phyloP scores from a whole-genome alignment of 2,329 filamentous ascomycete species.

The Venturia nashicola region DNA sequence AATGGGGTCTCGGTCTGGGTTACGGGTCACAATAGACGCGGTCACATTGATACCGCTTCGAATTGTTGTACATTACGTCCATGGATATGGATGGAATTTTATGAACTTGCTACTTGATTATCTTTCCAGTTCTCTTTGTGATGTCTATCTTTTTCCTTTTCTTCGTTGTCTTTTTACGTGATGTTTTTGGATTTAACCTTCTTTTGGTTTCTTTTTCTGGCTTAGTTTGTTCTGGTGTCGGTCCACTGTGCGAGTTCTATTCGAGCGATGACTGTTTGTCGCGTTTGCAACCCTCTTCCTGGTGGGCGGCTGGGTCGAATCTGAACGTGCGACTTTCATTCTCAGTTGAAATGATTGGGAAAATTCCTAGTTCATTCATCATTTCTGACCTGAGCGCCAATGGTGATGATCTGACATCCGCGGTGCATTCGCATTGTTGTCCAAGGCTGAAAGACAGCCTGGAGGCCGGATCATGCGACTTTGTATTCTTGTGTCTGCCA shows the following conservation, averaged over 20 bases:
- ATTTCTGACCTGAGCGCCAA: not conserved
- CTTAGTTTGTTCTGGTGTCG: too few species aligned
- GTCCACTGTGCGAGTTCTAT: not conserved
- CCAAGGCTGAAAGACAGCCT: not conserved
- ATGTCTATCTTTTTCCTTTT: not conserved
- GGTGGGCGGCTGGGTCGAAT: too few species aligned
- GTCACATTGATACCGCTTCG: slow-evolving; percentile 22
- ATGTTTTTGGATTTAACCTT: not conserved
- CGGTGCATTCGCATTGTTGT: not conserved
- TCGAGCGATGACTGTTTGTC: not conserved
- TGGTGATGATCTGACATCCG: not conserved
- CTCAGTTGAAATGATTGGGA: too few species aligned
- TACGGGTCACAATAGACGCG: slow-evolving; percentile 36
- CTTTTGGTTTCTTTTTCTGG: not conserved
- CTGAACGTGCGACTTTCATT: too few species aligned
- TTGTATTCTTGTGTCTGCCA: too few species aligned
- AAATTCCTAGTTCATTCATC: too few species aligned
- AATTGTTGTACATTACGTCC: slow-evolving; percentile 52
- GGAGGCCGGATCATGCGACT: too few species aligned
- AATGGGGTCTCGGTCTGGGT: slow-evolving; percentile 59
- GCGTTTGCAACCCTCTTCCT: too few species aligned
- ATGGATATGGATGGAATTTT: slow-evolving; percentile 34
- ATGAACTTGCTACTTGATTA: slow-evolving; percentile 18
- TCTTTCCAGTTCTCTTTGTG: not conserved
- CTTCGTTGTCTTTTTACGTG: not conserved